A percentile compares a stretch with the other conserved stretches of the same genome.
Conservation (phyloP, 208 protist species). For the Spironucleus salmonicida region DNA sequence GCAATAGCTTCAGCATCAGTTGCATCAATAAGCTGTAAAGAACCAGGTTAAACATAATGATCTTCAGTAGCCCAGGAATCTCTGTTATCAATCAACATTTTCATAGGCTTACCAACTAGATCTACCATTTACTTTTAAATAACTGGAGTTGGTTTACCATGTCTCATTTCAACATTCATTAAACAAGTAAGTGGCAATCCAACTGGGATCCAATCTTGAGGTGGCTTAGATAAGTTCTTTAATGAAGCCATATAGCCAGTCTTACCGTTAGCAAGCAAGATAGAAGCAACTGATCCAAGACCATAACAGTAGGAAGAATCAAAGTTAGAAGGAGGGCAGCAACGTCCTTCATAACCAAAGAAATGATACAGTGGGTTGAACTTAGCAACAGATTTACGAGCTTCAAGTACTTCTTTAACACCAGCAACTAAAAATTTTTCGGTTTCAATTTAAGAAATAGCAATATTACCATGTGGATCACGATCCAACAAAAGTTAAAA, state of each 20-base stretch:
- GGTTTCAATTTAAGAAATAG: slow-evolving; percentile 53
- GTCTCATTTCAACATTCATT: slow-evolving; percentile 44
- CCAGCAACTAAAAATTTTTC: slow-evolving; percentile 44
- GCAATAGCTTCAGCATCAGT: neutral
- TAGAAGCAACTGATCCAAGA: slow-evolving; percentile 43
- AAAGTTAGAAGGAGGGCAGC: slow-evolving; percentile 48
- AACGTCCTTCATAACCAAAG: slow-evolving; percentile 57
- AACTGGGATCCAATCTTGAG: slow-evolving; percentile 40
- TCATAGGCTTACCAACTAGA: slow-evolving; percentile 37
- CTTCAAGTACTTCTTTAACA: slow-evolving; percentile 16
- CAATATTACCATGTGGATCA: slow-evolving; percentile 48
- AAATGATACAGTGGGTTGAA: slow-evolving; percentile 50
- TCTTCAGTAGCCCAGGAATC: slow-evolving; percentile 39
- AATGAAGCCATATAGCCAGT: slow-evolving; percentile 50
- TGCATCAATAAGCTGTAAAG: slow-evolving; percentile 30
- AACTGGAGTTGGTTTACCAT: slow-evolving; percentile 39
- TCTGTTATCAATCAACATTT: slow-evolving; percentile 28
- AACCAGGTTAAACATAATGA: slow-evolving; percentile 39
- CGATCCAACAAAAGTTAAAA: slow-evolving; percentile 37
- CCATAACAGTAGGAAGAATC: slow-evolving; percentile 53
- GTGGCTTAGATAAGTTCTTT: slow-evolving; percentile 29
- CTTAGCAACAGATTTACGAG: slow-evolving; percentile 27
- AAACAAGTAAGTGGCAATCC: slow-evolving; percentile 47
- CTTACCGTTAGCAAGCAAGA: slow-evolving; percentile 29
- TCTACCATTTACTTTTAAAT: slow-evolving; percentile 47